Percentiles rank a stretch among this genome's conserved stretches.
These are phyloP conservation scores for Friedmanniomyces simplex DNA, from an alignment of 495 filamentous ascomycete species.

Conservation along the genomic window DNA sequence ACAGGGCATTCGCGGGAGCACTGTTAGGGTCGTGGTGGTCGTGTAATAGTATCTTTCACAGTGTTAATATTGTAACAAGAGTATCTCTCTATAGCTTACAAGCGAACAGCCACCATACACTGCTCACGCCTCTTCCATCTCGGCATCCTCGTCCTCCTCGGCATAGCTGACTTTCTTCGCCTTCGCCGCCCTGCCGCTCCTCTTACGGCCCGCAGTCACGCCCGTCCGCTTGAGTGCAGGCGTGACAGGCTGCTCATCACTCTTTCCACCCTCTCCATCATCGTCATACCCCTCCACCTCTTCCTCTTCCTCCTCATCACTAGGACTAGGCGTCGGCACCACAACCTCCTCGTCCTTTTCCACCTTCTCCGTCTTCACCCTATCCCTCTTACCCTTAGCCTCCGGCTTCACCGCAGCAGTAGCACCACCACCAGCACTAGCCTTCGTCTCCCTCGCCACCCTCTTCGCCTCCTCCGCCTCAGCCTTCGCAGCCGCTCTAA, in stretches of 20 bases:
- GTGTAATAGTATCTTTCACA: not conserved
- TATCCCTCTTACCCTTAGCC: slow-evolving; percentile 4
- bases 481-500: slow-evolving; percentile 7
- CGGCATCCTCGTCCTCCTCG: slow-evolving; percentile 13
- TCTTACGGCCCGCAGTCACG: not conserved
- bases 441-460: slow-evolving; percentile 3
- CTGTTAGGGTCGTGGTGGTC: not conserved
- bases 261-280: not conserved
- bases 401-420: not conserved
- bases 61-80: not conserved
- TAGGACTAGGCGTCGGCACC: slow-evolving; percentile 12
- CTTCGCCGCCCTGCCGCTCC: slow-evolving; percentile 12
- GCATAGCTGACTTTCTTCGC: slow-evolving; percentile 14
- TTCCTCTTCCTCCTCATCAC: slow-evolving; percentile 14
- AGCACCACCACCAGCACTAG: not conserved
- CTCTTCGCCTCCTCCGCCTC: slow-evolving; percentile 9
- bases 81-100: not conserved
- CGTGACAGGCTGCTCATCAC: slow-evolving; percentile 3
- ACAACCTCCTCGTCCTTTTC: slow-evolving; percentile 4
- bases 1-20: too few relatives aligned
- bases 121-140: slow-evolving; percentile 22
- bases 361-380: slow-evolving; percentile 2
- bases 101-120: not conserved
- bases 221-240: slow-evolving; percentile 3
- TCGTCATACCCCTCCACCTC: not conserved